Evolutionary conservation across 169 alveolate genomes (phyloP).

Genomic region (Amoebophrya sp.): DNA sequence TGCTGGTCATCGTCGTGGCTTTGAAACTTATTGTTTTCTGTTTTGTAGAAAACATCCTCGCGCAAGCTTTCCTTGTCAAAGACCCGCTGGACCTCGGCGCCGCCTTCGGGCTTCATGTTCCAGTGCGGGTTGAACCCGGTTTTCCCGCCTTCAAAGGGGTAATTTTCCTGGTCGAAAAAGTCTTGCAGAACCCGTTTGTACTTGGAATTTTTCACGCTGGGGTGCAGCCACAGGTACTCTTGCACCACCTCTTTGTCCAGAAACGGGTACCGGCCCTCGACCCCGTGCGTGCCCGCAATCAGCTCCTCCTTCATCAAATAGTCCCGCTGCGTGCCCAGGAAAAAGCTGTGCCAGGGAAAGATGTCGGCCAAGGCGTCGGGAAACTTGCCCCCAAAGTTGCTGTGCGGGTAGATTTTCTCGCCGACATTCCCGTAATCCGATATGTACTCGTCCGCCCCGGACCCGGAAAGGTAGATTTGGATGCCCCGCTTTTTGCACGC

Average conservation of each 20-base stretch:
- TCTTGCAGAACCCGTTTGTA: conserved; percentile 16
- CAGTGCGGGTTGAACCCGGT: not conserved
- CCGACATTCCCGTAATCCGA: conserved; percentile 41
- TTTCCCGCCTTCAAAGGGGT: not conserved
- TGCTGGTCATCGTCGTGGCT: too few species aligned
- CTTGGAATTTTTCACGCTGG: not conserved
- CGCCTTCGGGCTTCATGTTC: not conserved
- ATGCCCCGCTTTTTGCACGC: conserved; percentile 10
- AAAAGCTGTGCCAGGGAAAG: conserved; percentile 20
- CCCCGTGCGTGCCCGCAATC: conserved; percentile 37
- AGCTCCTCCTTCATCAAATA: conserved; percentile 37
- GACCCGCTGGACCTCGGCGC: not conserved
- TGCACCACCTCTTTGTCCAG: conserved; percentile 27
- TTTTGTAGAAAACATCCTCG: not conserved
- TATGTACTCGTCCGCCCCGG: conserved; percentile 34
- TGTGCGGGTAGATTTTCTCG: conserved; percentile 24
- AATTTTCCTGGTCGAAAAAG: not conserved
- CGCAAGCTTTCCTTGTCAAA: not conserved
- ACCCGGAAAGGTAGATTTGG: conserved; percentile 15
- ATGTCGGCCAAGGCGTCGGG: not conserved
- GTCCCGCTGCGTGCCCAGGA: conserved; percentile 33
- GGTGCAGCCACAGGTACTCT: conserved; percentile 27
- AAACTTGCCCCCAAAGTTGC: conserved; percentile 25
- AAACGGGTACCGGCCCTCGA: conserved; percentile 32
- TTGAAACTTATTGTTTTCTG: too few species aligned